Base-by-base conservation (phyloP, 1,284 basidiomycete genomes). In the Malassezia globosa region DNA sequence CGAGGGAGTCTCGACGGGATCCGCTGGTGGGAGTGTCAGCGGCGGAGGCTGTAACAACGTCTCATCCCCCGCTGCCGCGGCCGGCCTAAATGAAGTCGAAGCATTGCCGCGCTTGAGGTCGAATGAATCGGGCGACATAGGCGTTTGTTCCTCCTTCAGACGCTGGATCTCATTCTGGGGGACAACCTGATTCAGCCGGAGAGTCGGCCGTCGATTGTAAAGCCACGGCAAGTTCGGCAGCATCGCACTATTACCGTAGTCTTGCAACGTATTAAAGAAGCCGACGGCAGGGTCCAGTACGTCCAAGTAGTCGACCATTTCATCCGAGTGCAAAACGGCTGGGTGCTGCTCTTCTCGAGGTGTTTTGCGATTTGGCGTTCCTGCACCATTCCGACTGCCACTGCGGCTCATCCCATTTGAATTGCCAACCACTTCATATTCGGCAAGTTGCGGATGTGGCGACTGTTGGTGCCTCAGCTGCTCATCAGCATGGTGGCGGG, bases 201-300 rank as follows among this genome's bases (percentile, higher is more conserved):
- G 75, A 21, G 80, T 76, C 2, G 83, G 82, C 64, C 79, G 82
- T 35, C 81, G 78, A 31, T 79, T 80, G 69, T 82, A 83, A 63
- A 81, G 80, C 11, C 76, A 75, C 5, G 65, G 61, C 8, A 82
- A 70, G 2, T 82, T 82, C 1, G 84, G 84, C 58, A 84, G 78
- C 42, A 85, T 70, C 55, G 85, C 83, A 11, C 82, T 76, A 62
- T 85, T 85, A 10, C 82, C 82, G n/a, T 83, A 79, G 61, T 86
- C 84, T 23, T 82, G 81, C 24, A 86, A 74, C 26, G 76, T 80
- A 5, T 82, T 79, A 7, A 85, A 78, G 1, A 81, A 80, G 21
- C 80, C 77, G 27, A 86, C 78, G 62, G 83, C 81, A 10, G 82
- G 79, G 64, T 86, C 84, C 53, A 86, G 82, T 37, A 81, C 83